phyloP scores from a whole-genome alignment of 1,139 yeast genomes.

The Candida albicans region DNA sequence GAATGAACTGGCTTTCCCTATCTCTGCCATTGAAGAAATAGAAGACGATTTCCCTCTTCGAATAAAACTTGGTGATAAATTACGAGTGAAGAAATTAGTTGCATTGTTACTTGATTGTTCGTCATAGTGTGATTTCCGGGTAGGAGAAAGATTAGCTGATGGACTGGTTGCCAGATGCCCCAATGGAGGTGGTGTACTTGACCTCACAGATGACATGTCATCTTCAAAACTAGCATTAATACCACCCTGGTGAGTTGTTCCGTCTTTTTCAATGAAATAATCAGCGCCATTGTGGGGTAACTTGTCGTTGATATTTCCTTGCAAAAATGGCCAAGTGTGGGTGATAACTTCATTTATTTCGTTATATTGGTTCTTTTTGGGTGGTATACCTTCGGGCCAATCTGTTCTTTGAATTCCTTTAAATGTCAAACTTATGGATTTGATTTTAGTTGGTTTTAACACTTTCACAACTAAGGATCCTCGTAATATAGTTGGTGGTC shows the following conservation, averaged over 20 bases:
- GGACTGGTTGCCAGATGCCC: constrained; percentile 14
- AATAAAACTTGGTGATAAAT: constrained; percentile 33
- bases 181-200: constrained; percentile 18
- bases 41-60: constrained; percentile 44
- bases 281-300: constrained; percentile 58
- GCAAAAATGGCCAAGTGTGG: constrained; percentile 92
- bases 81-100: constrained; percentile 27
- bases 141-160: constrained; percentile 2
- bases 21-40: constrained; percentile 20
- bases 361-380: constrained; percentile 63
- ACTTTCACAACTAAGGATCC: constrained; percentile 78
- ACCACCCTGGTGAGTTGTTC: constrained; percentile 8
- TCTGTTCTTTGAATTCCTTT: constrained; percentile 81
- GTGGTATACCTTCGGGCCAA: constrained; percentile 99
- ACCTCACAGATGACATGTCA: constrained; percentile 29
- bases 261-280: constrained; percentile 38
- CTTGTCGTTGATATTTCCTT: constrained; percentile 18
- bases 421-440: constrained; percentile 63
- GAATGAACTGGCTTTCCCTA: constrained; percentile 7
- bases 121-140: constrained; percentile 5
- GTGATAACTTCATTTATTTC: constrained; percentile 68
- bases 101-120: neutral
- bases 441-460: constrained; percentile 73
- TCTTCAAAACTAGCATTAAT: constrained; percentile 29
- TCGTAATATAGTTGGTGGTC: constrained; percentile 81